Evolutionary conservation across 345 rosid genomes (phyloP).

Genomic region (Acer negundo): DNA sequence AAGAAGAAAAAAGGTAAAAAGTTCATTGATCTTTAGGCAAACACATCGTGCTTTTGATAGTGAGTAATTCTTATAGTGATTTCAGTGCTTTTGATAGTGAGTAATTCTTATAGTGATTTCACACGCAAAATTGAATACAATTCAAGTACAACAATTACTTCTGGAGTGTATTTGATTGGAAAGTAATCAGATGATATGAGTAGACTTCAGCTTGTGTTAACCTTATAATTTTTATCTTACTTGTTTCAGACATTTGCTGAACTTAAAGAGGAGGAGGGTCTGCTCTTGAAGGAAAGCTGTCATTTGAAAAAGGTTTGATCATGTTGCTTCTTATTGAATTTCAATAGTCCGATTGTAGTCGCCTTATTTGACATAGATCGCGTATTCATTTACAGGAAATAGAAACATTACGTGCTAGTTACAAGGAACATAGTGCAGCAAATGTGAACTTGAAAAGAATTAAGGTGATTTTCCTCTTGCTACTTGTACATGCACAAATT

Average conservation of each 20-base stretch:
- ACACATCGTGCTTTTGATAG: background rate
- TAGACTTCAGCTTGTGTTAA: background rate
- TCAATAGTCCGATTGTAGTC: background rate
- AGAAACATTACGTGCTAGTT: slow-evolving; percentile 51
- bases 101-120: background rate
- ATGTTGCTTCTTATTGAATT: background rate
- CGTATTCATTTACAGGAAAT: slow-evolving; percentile 52
- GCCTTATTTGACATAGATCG: background rate
- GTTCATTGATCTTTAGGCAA: background rate
- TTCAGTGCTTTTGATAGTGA: too few species aligned
- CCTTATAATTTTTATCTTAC: background rate
- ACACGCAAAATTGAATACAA: background rate
- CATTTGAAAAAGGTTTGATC: slow-evolving; percentile 52
- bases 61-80: background rate
- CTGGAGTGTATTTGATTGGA: too few species aligned
- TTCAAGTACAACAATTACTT: too few species aligned
- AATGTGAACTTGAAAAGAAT: slow-evolving; percentile 74
- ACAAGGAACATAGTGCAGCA: slow-evolving; percentile 41
- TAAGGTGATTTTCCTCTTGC: slow-evolving; percentile 46
- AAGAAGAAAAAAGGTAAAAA: slow-evolving; percentile 64
- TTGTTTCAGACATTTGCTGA: slow-evolving; percentile 68
- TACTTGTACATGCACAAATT: background rate
- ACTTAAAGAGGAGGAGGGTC: slow-evolving; percentile 64
- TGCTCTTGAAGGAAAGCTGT: slow-evolving; percentile 58
- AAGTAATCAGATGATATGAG: background rate